Evolutionary conservation across 139 green algal genomes (phyloP), one percentile per base, ranked within the genome.

Genomic region (Chlorella sorokiniana): DNA sequence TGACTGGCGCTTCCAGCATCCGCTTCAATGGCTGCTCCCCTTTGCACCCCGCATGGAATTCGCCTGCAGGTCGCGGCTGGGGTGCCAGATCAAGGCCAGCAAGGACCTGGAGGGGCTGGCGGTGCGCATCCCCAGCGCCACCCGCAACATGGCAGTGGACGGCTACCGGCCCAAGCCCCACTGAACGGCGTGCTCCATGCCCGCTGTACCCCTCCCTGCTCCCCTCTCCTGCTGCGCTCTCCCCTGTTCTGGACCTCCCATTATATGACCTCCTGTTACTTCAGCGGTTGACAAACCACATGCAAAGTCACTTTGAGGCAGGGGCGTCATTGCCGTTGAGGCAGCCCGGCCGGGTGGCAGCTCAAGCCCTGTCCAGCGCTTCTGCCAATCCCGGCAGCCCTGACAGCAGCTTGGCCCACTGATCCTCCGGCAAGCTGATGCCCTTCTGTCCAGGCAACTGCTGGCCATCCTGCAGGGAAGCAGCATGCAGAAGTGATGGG

Each of bases 81-180:
- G 97, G 4, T 99, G 97, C 73, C 97, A 99, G 83, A 90, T 99
- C 23, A 92, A 96, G 22, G 89, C 91, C 11, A 83, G 84, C 25
- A 94, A 93, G 82, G 97, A 98, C 31, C 68, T 99, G 40, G 95
- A 99, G 41, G 97, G 97, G 25, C 56, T 98, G 62, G 71, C 83
- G n/a, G 91, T 99, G 31, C 84, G 83, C 25, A 97, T 99, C n/a
- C 97, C 97, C 4, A 76, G 87, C 14, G 96, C 97, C 7, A 98
- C 94, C 6, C 84, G 97, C 4, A 99, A 99, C 83, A 98, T 99
- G 80, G 91, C 92, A 23, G 94, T 97, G 31, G 94, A 97, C 45
- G 94, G 94, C 18, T 91, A 92, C 82, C 81, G 91, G 64, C 94
- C 94, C 22, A 96, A 97, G 80, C 93, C 93, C 18, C 94, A 96